Base-by-base conservation (phyloP, 805 yeast species). In the Starmerella kuoi region DNA sequence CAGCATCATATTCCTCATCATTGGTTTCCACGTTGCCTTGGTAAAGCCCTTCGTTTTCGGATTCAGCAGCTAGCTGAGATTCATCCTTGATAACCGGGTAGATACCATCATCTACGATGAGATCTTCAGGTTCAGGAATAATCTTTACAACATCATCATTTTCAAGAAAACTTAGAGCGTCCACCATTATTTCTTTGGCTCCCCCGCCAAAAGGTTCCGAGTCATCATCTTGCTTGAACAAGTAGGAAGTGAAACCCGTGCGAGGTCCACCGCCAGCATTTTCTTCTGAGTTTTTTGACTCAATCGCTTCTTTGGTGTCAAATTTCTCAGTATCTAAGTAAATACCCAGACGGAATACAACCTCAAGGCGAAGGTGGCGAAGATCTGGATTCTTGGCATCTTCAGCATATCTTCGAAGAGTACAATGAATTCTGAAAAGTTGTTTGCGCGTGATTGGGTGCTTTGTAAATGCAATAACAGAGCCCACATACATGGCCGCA, bases 401-500 rank as follows among this genome's bases (percentile, higher is more conserved):
- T 12, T 18, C 26, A 5, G 37, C 24, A 18, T 33, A 33, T 11
- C 21, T 7, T 9, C 22, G 20, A 22, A 42, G 7, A 8, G 24
- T n/a, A 14, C 24, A 23, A 23, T 24, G 27, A 2, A 39, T 23
- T 7, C 14, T 7, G 3, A 23, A 2, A 9, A 38, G 6, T 9
- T 38, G 37, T 5, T 26, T 15, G 7, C 33, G 20, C 20, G 28
- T 38, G 14, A 35, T 11, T 2, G 11, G 26, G 8, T 21, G 5
- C 21, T 31, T 15, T 1, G 31, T 37, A 20, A 34, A 28, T 12
- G 30, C 37, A 5, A 26, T 31, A 5, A 20, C n/a, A 4, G 34
- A 24, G 14, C 35, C 38, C 2, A 41, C 18, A 18, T 12, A 38
- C 32, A 31, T 25, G 12, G 46, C 46, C 8, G 42, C 41, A 4